Evolutionary conservation across 148 eudicot genomes (phyloP), one percentile per base, ranked within the genome.

Genomic region (Pharnaceum exiguum): DNA sequence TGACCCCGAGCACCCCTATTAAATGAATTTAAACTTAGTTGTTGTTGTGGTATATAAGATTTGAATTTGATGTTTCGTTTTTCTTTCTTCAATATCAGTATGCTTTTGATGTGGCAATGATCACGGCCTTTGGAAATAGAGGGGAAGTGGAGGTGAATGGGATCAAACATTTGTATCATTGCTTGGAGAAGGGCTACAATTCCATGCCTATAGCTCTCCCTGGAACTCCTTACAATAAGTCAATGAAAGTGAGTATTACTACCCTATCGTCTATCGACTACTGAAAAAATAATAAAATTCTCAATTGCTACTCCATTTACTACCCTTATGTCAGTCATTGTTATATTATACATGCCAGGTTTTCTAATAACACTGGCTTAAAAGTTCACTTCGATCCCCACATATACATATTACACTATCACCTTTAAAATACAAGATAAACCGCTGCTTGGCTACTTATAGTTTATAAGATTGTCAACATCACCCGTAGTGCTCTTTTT

Each of bases 151-250:
- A 90, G 51, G 58, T 69, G 33, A 83, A 82, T 59, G 72, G 76
- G 48, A 75, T 90, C 37, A 84, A 80, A 32, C 33, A 69, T 1
- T 51, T 81, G 68, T 90, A 90, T 62, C 75, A 68, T 7, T 48
- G 64, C 37, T 67, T 90, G 57, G 93, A 84, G 74, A 90, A 77
- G 73, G 97, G 97, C 2, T 90, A 87, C 77, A 90, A 90, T 69
- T 90, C 97, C 60, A 87, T 90, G 95, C 95, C 97, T 42, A 52
- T 90, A 46, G 51, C 84, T 72, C 62, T 90, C 38, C 97, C 89
- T 0, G 95, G 95, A 50, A 87, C 93, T 54, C 79, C 79, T 29
- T 90, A 76, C 54, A 61, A 67, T 72, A 49, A 56, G 37, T 30
- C 74, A 7, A 53, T 69, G 57, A 63, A 53, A 62, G 72, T 68